Evolutionary conservation across 1,284 basidiomycete genomes (phyloP).

Genomic region (Cutaneotrichosporon cavernicola): DNA sequence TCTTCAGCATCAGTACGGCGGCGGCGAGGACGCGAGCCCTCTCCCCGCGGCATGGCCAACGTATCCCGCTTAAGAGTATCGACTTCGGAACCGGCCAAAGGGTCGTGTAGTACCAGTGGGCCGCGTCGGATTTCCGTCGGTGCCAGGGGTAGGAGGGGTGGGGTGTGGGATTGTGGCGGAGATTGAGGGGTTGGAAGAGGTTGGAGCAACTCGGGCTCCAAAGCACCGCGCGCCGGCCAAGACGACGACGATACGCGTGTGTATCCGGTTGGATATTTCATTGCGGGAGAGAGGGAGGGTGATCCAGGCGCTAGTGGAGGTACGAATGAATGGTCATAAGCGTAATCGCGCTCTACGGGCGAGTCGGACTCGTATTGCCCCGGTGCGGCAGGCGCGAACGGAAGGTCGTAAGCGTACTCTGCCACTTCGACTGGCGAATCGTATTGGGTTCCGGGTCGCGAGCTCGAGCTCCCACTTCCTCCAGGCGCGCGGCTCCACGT

Average conservation of each 20-base stretch:
- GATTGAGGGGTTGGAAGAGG: not conserved
- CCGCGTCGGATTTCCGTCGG: conserved; percentile 14
- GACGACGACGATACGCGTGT: not conserved
- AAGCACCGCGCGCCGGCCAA: conserved; percentile 10
- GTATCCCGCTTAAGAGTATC: conserved; percentile 47
- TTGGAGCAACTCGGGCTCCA: conserved; percentile 12
- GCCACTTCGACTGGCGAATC: not conserved
- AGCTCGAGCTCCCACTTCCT: not conserved
- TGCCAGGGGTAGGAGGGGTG: not conserved
- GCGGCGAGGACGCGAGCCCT: conserved; percentile 3
- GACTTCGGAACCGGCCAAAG: conserved; percentile 14
- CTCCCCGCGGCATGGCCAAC: conserved; percentile 26
- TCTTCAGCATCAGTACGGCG: conserved; percentile 11
- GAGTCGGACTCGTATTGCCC: too few species aligned
- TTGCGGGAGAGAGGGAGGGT: not conserved
- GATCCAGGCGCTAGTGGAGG: not conserved
- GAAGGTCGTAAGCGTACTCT: not conserved
- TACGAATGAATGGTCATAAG: not conserved
- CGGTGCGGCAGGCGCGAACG: not conserved
- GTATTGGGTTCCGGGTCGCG: not conserved
- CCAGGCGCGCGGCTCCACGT: not conserved
- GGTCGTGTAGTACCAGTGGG: conserved; percentile 36
- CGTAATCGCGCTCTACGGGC: not conserved
- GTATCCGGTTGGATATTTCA: not conserved
- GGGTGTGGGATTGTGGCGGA: not conserved